Evolutionary conservation across 2,329 filamentous ascomycete genomes (phyloP).

Genomic region (Boeremia exigua): DNA sequence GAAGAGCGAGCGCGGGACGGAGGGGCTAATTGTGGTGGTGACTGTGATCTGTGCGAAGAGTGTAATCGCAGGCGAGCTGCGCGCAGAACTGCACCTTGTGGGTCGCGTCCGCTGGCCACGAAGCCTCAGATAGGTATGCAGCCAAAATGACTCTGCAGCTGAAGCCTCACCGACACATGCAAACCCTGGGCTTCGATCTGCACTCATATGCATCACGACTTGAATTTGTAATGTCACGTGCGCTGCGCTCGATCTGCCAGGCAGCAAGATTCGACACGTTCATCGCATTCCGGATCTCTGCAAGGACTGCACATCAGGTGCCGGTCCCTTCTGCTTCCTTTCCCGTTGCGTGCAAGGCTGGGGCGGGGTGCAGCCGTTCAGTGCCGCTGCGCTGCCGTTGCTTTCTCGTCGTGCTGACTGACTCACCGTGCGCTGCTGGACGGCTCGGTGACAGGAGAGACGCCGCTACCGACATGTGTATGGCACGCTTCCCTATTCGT

Average conservation of each 20-base stretch:
- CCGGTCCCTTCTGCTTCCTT: conserved; percentile 13
- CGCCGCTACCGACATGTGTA: conserved; percentile 27
- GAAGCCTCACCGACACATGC: conserved; percentile 11
- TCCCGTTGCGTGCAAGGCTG: conserved; percentile 21
- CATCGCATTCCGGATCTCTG: conserved; percentile 16
- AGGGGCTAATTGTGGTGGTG: conserved; percentile 20
- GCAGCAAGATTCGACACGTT: conserved; percentile 14
- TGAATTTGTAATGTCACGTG: conserved; percentile 19
- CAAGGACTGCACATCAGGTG: conserved; percentile 28
- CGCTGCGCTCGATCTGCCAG: conserved; percentile 2
- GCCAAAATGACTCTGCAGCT: conserved; percentile 10
- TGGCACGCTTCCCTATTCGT: conserved; percentile 22
- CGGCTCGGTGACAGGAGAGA: conserved; percentile 28
- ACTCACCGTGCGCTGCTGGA: conserved; percentile 24
- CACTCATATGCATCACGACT: conserved; percentile 7
- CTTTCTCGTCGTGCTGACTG: conserved; percentile 36
- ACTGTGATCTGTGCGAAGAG: conserved; percentile 22
- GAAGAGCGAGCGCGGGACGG: conserved; percentile 25
- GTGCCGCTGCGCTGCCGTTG: conserved; percentile 22
- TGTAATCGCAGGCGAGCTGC: conserved; percentile 21
- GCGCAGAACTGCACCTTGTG: conserved; percentile 20
- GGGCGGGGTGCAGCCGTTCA: conserved; percentile 19
- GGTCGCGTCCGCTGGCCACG: conserved; percentile 19
- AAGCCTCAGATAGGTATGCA: conserved; percentile 12
- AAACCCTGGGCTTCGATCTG: conserved; percentile 11